Conservation (phyloP, 495 filamentous ascomycete species). For the Massariosphaeria phaeospora region DNA sequence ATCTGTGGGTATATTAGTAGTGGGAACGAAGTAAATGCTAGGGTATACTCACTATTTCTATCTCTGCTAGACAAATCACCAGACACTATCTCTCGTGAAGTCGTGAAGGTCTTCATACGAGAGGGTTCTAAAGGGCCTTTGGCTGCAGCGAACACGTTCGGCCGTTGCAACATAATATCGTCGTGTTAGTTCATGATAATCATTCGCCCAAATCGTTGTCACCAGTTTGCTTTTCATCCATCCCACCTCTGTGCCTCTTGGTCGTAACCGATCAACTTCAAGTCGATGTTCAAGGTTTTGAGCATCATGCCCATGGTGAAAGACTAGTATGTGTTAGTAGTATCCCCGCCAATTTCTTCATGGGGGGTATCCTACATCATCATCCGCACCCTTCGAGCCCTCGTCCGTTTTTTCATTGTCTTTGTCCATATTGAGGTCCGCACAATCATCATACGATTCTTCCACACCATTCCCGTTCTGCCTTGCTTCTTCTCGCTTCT, state of each 20-base stretch:
- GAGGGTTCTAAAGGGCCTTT: too few species aligned
- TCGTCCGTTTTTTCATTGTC: slow-evolving; percentile 21
- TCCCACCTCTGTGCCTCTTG: slow-evolving; percentile 51
- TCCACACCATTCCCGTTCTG: slow-evolving; percentile 31
- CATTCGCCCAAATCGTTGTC: too few species aligned
- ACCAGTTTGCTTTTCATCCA: slow-evolving; percentile 32
- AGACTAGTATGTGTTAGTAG: slow-evolving; percentile 12
- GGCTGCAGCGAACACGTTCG: too few species aligned
- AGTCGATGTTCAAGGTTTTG: slow-evolving; percentile 60
- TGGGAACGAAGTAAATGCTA: too few species aligned
- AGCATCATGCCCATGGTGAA: slow-evolving; percentile 75
- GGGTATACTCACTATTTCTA: too few species aligned
- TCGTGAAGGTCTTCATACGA: too few species aligned
- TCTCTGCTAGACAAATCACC: too few species aligned
- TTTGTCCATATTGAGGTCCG: slow-evolving; percentile 14
- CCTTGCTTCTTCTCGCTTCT: slow-evolving; percentile 43
- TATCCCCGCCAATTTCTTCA: too few species aligned
- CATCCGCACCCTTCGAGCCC: slow-evolving; percentile 29
- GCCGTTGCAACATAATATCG: too few species aligned
- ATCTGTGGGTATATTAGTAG: too few species aligned
- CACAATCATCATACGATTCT: slow-evolving; percentile 30
- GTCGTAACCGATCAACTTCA: slow-evolving; percentile 61
- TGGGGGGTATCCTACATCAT: slow-evolving; percentile 44
- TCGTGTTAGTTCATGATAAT: too few species aligned
- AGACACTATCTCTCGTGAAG: too few species aligned